Evolutionary conservation across 2,329 filamentous ascomycete species (phyloP).

Genomic region (Orbilia blumenaviensis): DNA sequence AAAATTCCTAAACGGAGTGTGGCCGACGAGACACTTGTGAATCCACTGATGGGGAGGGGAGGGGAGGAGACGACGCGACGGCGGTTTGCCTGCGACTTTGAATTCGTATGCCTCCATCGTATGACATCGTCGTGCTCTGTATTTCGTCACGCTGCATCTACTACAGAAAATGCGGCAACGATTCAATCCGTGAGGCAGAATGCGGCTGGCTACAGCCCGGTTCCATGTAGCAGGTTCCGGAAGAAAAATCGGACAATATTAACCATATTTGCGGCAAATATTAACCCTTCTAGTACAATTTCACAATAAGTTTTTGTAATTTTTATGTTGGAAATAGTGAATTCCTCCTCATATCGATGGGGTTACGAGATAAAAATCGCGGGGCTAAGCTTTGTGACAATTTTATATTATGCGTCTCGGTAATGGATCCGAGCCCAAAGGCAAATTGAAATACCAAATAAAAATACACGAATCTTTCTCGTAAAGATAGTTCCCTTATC

Average conservation of each 20-base stretch:
- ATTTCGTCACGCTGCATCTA: constrained; percentile 32
- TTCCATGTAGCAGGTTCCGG: no score
- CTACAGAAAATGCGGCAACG: neutral
- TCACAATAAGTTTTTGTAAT: neutral
- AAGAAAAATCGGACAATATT: neutral
- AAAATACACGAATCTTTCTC: constrained; percentile 50
- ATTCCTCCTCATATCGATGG: neutral
- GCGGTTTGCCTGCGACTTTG: neutral
- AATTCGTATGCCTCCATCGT: neutral
- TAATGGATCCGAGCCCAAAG: constrained; percentile 14
- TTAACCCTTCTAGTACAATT: neutral
- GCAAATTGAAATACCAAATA: constrained; percentile 32
- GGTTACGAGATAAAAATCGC: neutral
- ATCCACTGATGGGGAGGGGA: neutral
- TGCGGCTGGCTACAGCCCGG: constrained; percentile 22
- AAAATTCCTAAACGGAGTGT: constrained; percentile 24
- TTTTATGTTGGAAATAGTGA: neutral
- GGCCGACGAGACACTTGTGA: constrained; percentile 23
- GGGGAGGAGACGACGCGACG: neutral
- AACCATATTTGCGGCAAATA: neutral
- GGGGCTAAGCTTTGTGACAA: constrained; percentile 11
- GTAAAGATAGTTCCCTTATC: constrained; percentile 47
- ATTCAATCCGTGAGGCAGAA: neutral
- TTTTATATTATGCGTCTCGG: constrained; percentile 14
- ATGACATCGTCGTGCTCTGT: constrained; percentile 11